A percentile compares a stretch with the other conserved stretches of the same genome.
Evolutionary conservation across 83 land plant species (phyloP).

Genomic region (Isoetes engelmannii): DNA sequence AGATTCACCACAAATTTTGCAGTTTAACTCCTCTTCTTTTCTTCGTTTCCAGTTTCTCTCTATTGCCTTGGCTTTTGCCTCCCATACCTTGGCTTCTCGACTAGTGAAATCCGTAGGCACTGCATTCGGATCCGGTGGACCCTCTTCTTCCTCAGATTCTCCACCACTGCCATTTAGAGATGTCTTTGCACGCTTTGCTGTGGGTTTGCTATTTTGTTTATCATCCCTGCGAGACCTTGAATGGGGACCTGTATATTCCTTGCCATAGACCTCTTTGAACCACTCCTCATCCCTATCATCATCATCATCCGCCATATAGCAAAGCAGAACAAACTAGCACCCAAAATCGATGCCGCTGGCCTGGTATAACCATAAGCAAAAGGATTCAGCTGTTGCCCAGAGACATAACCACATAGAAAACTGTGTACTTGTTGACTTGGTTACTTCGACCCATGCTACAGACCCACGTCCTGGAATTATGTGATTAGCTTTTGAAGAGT

Average conservation of each 20-base stretch:
- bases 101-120: slow-evolving; percentile 99
- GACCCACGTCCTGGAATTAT: no score
- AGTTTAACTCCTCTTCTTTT: slow-evolving; percentile 93
- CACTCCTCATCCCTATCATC: slow-evolving; percentile 90
- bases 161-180: slow-evolving; percentile 20
- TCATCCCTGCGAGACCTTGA: slow-evolving; percentile 32
- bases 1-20: slow-evolving; percentile 92
- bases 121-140: slow-evolving; percentile 76
- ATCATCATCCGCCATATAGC: slow-evolving; percentile 46
- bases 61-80: slow-evolving; percentile 95
- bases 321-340: background rate
- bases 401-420: no score
- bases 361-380: no score
- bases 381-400: no score
- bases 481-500: no score
- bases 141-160: slow-evolving; percentile 76
- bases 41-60: slow-evolving; percentile 96
- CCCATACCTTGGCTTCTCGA: slow-evolving; percentile 97
- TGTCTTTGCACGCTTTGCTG: slow-evolving; percentile 41
- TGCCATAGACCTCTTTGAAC: slow-evolving; percentile 84
- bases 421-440: no score
- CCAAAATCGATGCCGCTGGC: no score
- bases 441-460: no score
- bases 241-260: slow-evolving; percentile 84
- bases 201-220: slow-evolving; percentile 6